Conservation (phyloP, 768 basidiomycete species). For the Paxillus rubicundulus region DNA sequence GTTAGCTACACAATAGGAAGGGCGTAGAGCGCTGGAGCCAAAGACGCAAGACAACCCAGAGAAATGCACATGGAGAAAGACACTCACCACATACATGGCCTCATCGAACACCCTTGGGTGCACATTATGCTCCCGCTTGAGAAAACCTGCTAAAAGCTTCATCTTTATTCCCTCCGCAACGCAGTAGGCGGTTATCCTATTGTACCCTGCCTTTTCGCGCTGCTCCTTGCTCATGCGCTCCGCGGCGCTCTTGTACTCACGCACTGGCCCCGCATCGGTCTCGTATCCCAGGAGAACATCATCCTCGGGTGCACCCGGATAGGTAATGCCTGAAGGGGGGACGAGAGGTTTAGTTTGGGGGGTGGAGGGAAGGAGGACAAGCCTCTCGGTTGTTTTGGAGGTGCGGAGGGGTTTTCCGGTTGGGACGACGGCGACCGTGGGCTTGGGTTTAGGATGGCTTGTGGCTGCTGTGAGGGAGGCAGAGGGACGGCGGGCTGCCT, state of each 20-base stretch:
- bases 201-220: conserved; percentile 75
- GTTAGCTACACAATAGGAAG: background rate
- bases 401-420: conserved; percentile 64
- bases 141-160: conserved; percentile 78
- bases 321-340: conserved; percentile 14
- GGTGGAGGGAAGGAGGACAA: conserved; percentile 85
- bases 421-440: conserved; percentile 21
- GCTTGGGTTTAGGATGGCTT: conserved; percentile 17
- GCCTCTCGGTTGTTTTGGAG: conserved; percentile 88
- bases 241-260: conserved; percentile 80
- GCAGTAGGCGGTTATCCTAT: conserved; percentile 86
- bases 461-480: conserved; percentile 8
- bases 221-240: conserved; percentile 89
- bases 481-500: background rate
- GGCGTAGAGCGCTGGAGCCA: background rate
- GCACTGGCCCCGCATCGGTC: conserved; percentile 56
- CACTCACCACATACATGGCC: conserved; percentile 84
- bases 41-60: background rate
- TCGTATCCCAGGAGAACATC: conserved; percentile 58
- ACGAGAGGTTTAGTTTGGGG: conserved; percentile 78
- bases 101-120: conserved; percentile 86
- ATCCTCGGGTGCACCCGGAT: conserved; percentile 36
- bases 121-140: conserved; percentile 94
- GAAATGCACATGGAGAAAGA: background rate
- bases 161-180: conserved; percentile 82